A percentile compares a stretch with the other conserved stretches of the same genome.
Evolutionary conservation across 306 rosid genomes (phyloP).

Genomic region (Vigna angularis): DNA sequence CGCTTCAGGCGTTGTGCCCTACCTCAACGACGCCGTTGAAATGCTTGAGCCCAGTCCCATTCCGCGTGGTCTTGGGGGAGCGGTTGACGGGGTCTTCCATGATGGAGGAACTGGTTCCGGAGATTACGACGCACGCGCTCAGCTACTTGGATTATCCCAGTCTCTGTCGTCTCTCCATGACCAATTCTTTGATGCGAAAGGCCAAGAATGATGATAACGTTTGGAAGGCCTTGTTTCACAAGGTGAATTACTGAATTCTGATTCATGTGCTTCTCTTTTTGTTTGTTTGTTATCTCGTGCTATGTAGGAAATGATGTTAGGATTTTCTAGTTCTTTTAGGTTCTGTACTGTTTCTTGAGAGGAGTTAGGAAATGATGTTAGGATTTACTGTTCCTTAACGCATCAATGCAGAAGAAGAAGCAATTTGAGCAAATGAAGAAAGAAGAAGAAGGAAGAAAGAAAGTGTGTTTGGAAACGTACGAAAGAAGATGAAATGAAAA

Average conservation of each 20-base stretch:
- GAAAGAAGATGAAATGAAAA: too few species aligned
- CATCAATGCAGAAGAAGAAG: too few species aligned
- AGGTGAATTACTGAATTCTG: constrained; percentile 54
- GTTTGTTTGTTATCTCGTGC: background rate
- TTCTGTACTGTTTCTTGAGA: background rate
- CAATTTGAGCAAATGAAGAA: too few species aligned
- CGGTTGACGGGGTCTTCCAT: constrained; percentile 80
- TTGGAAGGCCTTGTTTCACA: constrained; percentile 96
- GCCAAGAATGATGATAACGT: constrained; percentile 98
- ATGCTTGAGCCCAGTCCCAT: constrained; percentile 54
- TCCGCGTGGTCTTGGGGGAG: constrained; percentile 50
- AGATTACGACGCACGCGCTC: constrained; percentile 94
- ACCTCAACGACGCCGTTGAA: constrained; percentile 71
- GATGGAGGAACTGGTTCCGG: constrained; percentile 99
- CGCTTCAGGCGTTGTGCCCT: constrained; percentile 44
- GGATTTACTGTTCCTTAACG: too few species aligned
- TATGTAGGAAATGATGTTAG: background rate
- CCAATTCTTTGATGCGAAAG: constrained; percentile 91
- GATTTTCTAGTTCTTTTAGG: background rate
- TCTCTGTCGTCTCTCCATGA: constrained; percentile 94
- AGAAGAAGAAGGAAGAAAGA: too few species aligned
- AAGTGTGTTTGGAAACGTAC: too few species aligned
- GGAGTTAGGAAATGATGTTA: background rate
- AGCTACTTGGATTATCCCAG: constrained; percentile 98
- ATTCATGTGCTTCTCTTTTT: background rate